These are phyloP conservation scores for Neurospora sp. DNA, from an alignment of 495 filamentous ascomycete species.

Conservation along the genomic window DNA sequence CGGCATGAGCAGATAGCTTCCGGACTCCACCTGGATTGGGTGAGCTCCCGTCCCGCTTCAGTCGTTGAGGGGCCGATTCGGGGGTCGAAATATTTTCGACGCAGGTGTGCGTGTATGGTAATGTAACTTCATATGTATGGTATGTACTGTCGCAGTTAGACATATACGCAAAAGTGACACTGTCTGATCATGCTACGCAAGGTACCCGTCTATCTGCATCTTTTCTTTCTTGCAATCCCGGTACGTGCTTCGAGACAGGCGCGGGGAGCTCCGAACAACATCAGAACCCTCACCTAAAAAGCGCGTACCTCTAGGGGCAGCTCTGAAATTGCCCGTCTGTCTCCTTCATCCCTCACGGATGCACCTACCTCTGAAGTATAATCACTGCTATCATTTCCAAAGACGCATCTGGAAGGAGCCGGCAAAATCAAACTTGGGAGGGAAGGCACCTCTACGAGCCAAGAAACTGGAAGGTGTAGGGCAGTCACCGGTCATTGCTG, in stretches of 20 bases:
- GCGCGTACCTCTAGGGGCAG: background rate
- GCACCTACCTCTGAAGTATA: background rate
- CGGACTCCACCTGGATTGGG: background rate
- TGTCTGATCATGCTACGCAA: background rate
- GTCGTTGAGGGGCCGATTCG: background rate
- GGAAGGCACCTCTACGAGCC: background rate
- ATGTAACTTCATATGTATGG: background rate
- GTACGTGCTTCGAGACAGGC: background rate
- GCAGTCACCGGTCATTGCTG: background rate
- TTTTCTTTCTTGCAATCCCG: background rate
- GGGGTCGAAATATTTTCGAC: background rate
- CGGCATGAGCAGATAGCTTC: background rate
- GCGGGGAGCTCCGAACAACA: background rate
- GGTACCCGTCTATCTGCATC: background rate
- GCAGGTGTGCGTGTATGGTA: background rate
- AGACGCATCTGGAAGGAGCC: background rate
- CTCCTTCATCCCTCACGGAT: background rate
- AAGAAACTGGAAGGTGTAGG: background rate
- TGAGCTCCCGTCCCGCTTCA: background rate
- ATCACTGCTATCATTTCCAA: background rate
- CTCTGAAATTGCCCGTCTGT: background rate
- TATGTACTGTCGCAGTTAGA: background rate
- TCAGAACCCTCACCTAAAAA: background rate
- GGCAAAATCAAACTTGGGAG: background rate
- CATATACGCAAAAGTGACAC: background rate